Evolutionary conservation across 2,329 filamentous ascomycete genomes (phyloP).

Genomic region (Colletotrichum spinosum): DNA sequence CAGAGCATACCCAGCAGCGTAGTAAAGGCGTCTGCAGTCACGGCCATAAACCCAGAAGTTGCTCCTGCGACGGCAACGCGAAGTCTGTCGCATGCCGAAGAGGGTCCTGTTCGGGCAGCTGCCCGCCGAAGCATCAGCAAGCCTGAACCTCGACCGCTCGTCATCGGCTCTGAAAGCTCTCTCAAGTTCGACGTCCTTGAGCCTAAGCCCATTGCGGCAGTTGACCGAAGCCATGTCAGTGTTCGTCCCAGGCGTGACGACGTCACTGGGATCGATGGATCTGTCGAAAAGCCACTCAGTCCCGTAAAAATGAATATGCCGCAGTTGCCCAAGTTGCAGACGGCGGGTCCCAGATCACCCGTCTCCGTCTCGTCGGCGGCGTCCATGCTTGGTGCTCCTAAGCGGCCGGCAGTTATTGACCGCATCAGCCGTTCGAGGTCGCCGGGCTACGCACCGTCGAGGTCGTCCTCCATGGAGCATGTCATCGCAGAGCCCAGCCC

Average conservation of each 20-base stretch:
- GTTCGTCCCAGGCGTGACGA: conserved; percentile 55
- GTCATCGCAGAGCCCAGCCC: conserved; percentile 68
- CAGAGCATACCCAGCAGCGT: conserved; percentile 55
- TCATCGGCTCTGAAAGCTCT: conserved; percentile 50
- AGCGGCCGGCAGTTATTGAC: conserved; percentile 65
- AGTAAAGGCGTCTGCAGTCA: conserved; percentile 54
- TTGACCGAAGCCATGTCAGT: conserved; percentile 41
- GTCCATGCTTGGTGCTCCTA: conserved; percentile 51
- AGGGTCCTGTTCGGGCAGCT: conserved; percentile 51
- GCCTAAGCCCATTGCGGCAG: conserved; percentile 46
- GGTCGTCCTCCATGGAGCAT: conserved; percentile 70
- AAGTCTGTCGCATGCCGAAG: conserved; percentile 55
- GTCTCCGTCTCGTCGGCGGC: conserved; percentile 50
- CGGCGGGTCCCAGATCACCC: conserved; percentile 44
- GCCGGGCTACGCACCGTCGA: conserved; percentile 58
- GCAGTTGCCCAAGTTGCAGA: conserved; percentile 49
- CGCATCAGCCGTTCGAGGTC: conserved; percentile 63
- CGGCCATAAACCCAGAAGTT: conserved; percentile 57
- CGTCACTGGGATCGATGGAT: conserved; percentile 57
- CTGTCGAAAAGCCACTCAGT: conserved; percentile 56
- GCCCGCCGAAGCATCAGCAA: conserved; percentile 57
- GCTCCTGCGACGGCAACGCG: conserved; percentile 61
- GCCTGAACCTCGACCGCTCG: conserved; percentile 52
- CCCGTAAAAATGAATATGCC: conserved; percentile 52
- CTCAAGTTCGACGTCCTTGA: conserved; percentile 54